Percentiles rank a stretch among this genome's conserved stretches.
Evolutionary conservation across 2,329 filamentous ascomycete species (phyloP).

Genomic region (Phyllosticta paracitricarpa): DNA sequence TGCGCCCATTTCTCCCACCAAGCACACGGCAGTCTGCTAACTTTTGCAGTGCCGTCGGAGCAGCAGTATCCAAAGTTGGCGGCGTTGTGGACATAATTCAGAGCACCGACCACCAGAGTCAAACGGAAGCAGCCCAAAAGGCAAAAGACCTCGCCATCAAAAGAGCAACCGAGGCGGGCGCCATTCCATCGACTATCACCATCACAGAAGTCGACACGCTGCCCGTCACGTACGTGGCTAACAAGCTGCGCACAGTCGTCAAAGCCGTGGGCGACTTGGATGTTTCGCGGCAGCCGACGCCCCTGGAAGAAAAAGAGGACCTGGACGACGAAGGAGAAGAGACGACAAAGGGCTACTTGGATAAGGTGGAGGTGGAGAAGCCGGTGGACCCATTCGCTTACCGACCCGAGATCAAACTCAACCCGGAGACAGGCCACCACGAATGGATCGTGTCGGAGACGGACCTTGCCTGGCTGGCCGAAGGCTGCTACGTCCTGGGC

Average conservation of each 20-base stretch:
- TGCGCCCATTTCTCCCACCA: conserved; percentile 8
- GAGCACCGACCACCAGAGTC: conserved; percentile 19
- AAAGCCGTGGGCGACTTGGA: conserved; percentile 46
- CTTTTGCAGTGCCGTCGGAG: conserved; percentile 3
- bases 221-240: conserved; percentile 45
- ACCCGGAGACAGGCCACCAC: conserved; percentile 9
- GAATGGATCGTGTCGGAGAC: conserved; percentile 36
- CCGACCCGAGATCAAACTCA: conserved; percentile 30
- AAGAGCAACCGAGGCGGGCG: conserved; percentile 38
- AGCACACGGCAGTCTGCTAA: conserved; percentile 21
- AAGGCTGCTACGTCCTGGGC: conserved; percentile 40
- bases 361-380: conserved; percentile 1
- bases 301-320: conserved; percentile 6
- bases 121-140: conserved; percentile 7
- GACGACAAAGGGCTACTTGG: not conserved
- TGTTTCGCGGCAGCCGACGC: conserved; percentile 19
- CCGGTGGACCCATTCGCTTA: conserved; percentile 27
- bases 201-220: conserved; percentile 45
- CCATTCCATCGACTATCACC: conserved; percentile 33
- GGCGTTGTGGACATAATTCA: conserved; percentile 6
- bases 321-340: conserved; percentile 8
- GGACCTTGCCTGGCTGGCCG: conserved; percentile 37
- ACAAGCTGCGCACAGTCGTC: conserved; percentile 43
- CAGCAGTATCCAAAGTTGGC: conserved; percentile 11
- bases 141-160: conserved; percentile 32